Evolutionary conservation across 139 green algal genomes (phyloP).

Genomic region (Coelastrella sp.): DNA sequence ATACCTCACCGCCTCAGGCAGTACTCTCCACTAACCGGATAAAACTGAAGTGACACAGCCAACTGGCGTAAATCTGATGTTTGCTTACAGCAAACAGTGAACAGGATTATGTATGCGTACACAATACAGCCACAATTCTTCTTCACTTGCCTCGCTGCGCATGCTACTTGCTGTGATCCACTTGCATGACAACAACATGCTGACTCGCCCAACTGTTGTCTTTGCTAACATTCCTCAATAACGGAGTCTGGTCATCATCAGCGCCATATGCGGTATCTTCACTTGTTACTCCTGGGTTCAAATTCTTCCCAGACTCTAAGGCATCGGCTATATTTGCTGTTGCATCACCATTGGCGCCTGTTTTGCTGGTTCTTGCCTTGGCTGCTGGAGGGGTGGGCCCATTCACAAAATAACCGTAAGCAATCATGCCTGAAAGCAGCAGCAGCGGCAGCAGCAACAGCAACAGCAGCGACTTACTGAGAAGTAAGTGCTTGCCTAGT

Average conservation of each 20-base stretch:
- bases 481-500: too few relatives aligned
- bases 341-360: background rate
- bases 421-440: conserved; percentile 75
- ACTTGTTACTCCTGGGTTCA: background rate
- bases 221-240: background rate
- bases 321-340: background rate
- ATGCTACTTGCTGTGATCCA: background rate
- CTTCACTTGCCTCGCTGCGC: background rate
- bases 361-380: background rate
- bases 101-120: too few relatives aligned
- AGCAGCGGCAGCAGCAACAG: background rate
- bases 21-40: too few relatives aligned
- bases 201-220: conserved; percentile 4
- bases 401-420: conserved; percentile 73
- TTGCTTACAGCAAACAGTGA: too few relatives aligned
- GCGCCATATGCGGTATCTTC: background rate
- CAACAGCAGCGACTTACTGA: background rate
- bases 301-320: background rate
- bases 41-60: too few relatives aligned
- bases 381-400: background rate
- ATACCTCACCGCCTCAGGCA: too few relatives aligned
- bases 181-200: background rate
- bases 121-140: background rate
- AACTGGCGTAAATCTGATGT: too few relatives aligned
- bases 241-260: background rate